These are phyloP conservation scores for Vigna hirtella DNA, from an alignment of 306 rosid species.

Conservation along the genomic window DNA sequence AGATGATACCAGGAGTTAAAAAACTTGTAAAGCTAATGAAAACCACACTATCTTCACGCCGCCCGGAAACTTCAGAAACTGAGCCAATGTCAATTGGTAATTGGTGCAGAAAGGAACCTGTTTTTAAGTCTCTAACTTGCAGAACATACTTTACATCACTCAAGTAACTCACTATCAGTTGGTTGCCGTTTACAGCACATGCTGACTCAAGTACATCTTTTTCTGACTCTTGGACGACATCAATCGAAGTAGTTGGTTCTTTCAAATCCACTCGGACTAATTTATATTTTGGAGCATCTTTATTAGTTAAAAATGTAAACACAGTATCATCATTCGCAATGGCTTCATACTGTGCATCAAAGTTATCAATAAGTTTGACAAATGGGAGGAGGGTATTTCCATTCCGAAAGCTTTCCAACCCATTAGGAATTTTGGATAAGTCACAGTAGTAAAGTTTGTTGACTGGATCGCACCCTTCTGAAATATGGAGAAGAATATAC, in stretches of 20 bases:
- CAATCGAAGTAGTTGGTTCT: conserved; percentile 78
- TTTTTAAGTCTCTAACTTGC: conserved; percentile 83
- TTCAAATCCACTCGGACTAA: conserved; percentile 82
- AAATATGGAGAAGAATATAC: conserved; percentile 69
- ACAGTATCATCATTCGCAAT: conserved; percentile 87
- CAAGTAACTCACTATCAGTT: conserved; percentile 87
- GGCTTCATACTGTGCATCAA: conserved; percentile 71
- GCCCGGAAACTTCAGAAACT: conserved; percentile 71
- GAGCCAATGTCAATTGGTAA: conserved; percentile 94
- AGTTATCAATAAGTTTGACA: conserved; percentile 74
- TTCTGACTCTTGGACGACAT: conserved; percentile 77
- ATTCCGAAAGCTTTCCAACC: conserved; percentile 69
- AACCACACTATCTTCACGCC: conserved; percentile 72
- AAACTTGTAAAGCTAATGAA: conserved; percentile 85
- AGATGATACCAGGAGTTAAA: conserved; percentile 81
- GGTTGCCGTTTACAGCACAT: conserved; percentile 78
- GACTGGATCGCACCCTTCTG: conserved; percentile 90
- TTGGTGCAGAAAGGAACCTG: conserved; percentile 81
- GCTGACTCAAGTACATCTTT: conserved; percentile 92
- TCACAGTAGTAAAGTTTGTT: conserved; percentile 92
- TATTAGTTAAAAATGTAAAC: conserved; percentile 89
- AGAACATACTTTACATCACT: conserved; percentile 87
- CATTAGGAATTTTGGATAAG: conserved; percentile 68
- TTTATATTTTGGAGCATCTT: conserved; percentile 95
- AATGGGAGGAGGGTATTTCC: conserved; percentile 73